These are phyloP conservation scores for Globisporangium radiosum DNA, from an alignment of 352 stramenopile species.

Conservation along the genomic window DNA sequence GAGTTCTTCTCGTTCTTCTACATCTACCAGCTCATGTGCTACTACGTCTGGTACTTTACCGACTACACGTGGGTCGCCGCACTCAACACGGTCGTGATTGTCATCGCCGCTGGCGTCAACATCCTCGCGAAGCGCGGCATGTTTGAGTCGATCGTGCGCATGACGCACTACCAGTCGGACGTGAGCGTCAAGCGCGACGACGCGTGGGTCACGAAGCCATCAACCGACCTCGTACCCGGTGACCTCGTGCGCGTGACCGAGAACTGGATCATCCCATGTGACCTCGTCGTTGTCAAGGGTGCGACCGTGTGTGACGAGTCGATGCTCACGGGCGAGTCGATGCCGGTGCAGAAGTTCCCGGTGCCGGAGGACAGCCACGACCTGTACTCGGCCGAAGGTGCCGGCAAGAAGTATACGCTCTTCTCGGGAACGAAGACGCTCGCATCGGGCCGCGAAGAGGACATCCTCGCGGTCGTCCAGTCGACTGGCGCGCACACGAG, in stretches of 20 bases:
- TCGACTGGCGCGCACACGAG: conserved; percentile 80
- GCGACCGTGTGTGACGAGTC: conserved; percentile 67
- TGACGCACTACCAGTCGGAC: conserved; percentile 59
- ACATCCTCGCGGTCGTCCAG: conserved; percentile 73
- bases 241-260: conserved; percentile 59
- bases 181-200: conserved; percentile 61
- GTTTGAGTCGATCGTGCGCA: conserved; percentile 41
- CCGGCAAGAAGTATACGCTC: conserved; percentile 82
- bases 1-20: conserved; percentile 74
- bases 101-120: conserved; percentile 45
- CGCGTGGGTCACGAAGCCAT: conserved; percentile 39
- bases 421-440: conserved; percentile 82
- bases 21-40: conserved; percentile 84
- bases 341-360: conserved; percentile 84
- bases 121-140: conserved; percentile 65
- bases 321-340: conserved; percentile 76
- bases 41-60: conserved; percentile 80
- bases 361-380: conserved; percentile 39
- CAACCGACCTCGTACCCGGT: conserved; percentile 48
- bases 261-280: conserved; percentile 69
- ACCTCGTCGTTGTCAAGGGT: conserved; percentile 65
- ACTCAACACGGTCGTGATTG: conserved; percentile 57
- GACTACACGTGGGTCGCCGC: conserved; percentile 53
- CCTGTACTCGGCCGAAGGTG: conserved; percentile 45
- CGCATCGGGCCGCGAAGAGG: conserved; percentile 48